phyloP scores from a whole-genome alignment of 495 filamentous ascomycete genomes.

The Penicillium pancosmium region DNA sequence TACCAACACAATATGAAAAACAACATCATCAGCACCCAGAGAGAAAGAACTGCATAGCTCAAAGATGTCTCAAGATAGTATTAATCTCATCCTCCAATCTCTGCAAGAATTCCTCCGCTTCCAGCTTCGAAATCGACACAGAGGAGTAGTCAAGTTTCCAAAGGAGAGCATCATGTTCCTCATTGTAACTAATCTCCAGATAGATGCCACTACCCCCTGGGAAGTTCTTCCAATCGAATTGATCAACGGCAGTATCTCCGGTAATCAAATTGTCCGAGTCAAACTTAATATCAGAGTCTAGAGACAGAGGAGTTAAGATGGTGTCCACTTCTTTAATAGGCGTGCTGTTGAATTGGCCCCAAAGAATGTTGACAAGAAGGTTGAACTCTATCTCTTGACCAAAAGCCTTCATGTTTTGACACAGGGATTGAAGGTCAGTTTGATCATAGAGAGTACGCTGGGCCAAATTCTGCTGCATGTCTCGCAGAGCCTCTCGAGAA shows the following conservation, averaged over 20 bases:
- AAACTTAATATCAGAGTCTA: background rate
- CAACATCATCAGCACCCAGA: background rate
- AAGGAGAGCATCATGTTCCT: background rate
- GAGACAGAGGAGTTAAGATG: background rate
- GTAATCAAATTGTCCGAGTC: background rate
- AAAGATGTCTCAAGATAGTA: background rate
- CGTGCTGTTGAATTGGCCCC: background rate
- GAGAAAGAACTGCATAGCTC: background rate
- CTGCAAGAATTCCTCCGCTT: background rate
- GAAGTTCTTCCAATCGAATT: background rate
- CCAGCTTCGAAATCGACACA: background rate
- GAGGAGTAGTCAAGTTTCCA: slow-evolving; percentile 1
- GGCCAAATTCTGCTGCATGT: background rate
- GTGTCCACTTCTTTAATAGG: background rate
- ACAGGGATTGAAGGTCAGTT: background rate
- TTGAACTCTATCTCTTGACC: slow-evolving; percentile 6
- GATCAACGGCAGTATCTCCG: background rate
- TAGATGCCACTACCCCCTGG: background rate
- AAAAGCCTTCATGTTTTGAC: background rate
- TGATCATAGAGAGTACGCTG: background rate
- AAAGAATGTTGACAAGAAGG: background rate
- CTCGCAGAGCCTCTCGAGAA: background rate
- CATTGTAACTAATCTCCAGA: background rate
- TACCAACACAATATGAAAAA: too few relatives aligned
- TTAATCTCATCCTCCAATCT: background rate